These are phyloP conservation scores for Trifolium fragiferum DNA, from an alignment of 306 rosid species.

Conservation along the genomic window DNA sequence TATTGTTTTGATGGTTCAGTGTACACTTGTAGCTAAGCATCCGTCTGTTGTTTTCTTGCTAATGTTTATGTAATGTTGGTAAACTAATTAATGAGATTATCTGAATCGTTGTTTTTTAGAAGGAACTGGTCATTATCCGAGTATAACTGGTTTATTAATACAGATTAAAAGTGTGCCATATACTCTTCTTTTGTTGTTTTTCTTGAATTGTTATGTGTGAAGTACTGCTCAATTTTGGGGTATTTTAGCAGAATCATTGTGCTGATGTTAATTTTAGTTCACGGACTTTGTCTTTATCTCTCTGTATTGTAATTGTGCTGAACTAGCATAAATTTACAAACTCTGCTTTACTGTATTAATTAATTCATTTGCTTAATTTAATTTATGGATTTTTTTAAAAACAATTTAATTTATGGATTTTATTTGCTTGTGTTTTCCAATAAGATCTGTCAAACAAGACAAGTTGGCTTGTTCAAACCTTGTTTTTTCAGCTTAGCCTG, in stretches of 20 bases:
- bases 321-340: conserved; percentile 17
- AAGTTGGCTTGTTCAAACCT: not conserved
- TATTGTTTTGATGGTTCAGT: not conserved
- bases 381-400: too few relatives aligned
- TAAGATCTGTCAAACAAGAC: not conserved
- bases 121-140: conserved; percentile 12
- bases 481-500: not conserved
- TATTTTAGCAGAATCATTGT: conserved; percentile 21
- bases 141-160: not conserved
- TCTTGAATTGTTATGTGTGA: too few relatives aligned
- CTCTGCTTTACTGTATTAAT: not conserved
- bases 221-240: not conserved
- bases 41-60: not conserved
- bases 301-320: conserved; percentile 9
- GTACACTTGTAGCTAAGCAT: too few relatives aligned
- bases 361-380: conserved; percentile 8
- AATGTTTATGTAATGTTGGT: too few relatives aligned
- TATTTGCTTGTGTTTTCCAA: not conserved
- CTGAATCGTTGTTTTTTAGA: too few relatives aligned
- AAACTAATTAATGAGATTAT: too few relatives aligned
- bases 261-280: not conserved
- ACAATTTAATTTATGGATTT: too few relatives aligned
- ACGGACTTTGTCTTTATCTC: not conserved
- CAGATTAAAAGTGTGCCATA: not conserved
- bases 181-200: too few relatives aligned